Evolutionary conservation across 2,329 filamentous ascomycete species (phyloP).

Genomic region (Albophoma yamanashiensis): DNA sequence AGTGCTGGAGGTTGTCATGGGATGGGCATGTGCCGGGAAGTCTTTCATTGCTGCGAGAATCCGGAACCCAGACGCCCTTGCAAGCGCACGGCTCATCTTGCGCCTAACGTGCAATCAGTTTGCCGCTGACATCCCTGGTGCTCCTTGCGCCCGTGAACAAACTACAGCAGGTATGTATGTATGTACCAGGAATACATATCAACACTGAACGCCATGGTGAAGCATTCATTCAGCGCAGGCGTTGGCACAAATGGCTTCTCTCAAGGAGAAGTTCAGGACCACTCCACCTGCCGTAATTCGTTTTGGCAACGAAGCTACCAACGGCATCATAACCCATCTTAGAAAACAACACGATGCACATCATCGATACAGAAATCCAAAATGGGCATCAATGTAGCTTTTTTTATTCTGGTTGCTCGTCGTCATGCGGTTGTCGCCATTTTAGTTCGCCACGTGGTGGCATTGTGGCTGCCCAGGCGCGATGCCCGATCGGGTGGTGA

Average conservation of each 20-base stretch:
- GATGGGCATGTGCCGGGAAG: neutral
- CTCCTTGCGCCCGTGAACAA: neutral
- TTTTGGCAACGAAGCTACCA: neutral
- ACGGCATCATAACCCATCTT: neutral
- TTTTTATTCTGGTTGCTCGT: neutral
- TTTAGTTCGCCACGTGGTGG: neutral
- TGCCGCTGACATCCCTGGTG: neutral
- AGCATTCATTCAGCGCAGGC: neutral
- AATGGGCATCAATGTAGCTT: too few relatives aligned
- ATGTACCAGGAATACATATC: neutral
- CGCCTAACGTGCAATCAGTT: neutral
- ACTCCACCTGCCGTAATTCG: neutral
- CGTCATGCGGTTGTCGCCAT: neutral
- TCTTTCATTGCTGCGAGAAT: too few relatives aligned
- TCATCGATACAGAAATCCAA: too few relatives aligned
- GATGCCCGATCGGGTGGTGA: conserved; percentile 13
- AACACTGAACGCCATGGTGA: neutral
- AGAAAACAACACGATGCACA: neutral
- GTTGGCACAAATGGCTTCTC: neutral
- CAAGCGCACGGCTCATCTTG: neutral
- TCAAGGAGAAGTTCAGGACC: too few relatives aligned
- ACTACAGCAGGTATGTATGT: neutral
- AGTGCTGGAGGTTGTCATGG: neutral
- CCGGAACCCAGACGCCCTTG: neutral
- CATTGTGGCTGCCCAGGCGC: neutral